Evolutionary conservation across 495 filamentous ascomycete species (phyloP), one percentile per base, ranked within the genome.

Genomic region (Halenospora varia): DNA sequence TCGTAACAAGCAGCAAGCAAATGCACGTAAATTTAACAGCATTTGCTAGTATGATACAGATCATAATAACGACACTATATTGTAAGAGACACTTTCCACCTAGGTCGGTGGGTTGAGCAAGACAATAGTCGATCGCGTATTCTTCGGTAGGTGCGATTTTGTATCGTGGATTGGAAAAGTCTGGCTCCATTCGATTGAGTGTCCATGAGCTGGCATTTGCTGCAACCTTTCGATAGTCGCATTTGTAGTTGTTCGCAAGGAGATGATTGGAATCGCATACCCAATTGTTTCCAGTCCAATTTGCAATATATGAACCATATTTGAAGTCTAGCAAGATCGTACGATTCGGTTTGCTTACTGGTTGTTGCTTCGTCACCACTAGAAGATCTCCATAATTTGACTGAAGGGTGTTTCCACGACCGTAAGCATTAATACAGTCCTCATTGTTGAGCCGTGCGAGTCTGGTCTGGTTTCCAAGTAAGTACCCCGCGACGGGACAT

Each of bases 1-100:
- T 13, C 10, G 22, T 48, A 4, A 2, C 3, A 9, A 64, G 58
- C 0, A 68, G 63, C 26, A 69, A 45, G 9, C 66, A 57, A 65
- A 77, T 77, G n/a, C 68, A 69, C 3, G 61, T 19, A 1, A 66
- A 61, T 48, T 82, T 81, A 6, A 73, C 47, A 1, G 65, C 10
- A 40, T 75, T 73, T 19, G 66, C 65, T 1, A 74, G 22, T 51
- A 71, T 70, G 18, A 81, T 72, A 4, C 70, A 24, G 15, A 74
- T 50, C 47, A 75, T 65, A 10, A 81, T 70, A 0, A 60, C 49
- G 6, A 70, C 39, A 51, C 64, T 75, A 57, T 73, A 80, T 45
- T 72, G 67, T 29, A 82, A 53, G 49, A 67, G 62, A 62, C 80
- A 82, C 10, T 60, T 55, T 44, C 71, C 65, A 13, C 20, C 4